Evolutionary conservation across 371 early-diverging fungal genomes (phyloP).

Genomic region (Actinomucor elegans): DNA sequence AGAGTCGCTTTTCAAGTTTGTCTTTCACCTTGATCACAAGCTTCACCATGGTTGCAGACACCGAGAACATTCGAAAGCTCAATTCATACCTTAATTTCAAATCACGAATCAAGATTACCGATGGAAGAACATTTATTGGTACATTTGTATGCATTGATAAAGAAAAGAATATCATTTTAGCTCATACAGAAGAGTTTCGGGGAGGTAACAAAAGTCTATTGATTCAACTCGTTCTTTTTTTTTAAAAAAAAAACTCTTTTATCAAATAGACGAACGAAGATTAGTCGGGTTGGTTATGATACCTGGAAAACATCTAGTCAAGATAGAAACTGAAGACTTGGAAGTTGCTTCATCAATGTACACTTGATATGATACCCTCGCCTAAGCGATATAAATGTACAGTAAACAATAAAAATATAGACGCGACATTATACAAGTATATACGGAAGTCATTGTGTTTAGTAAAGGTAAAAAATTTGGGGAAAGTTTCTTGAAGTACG

Average conservation of each 20-base stretch:
- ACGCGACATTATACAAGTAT: too few species aligned
- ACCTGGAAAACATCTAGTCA: slow-evolving; percentile 80
- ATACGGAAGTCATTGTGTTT: too few species aligned
- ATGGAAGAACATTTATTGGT: slow-evolving; percentile 79
- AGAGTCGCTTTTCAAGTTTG: too few species aligned
- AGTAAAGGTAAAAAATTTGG: too few species aligned
- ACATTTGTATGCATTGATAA: slow-evolving; percentile 82
- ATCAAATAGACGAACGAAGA: slow-evolving; percentile 56
- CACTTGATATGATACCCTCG: slow-evolving; percentile 8
- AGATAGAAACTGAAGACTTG: slow-evolving; percentile 69
- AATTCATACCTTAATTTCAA: slow-evolving; percentile 61
- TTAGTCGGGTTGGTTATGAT: slow-evolving; percentile 86
- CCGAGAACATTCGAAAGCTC: slow-evolving; percentile 49
- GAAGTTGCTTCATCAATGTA: slow-evolving; percentile 14
- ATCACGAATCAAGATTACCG: slow-evolving; percentile 66
- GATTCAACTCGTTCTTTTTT: not conserved
- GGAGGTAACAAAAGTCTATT: slow-evolving; percentile 39
- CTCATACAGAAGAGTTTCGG: slow-evolving; percentile 72
- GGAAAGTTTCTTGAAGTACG: too few species aligned
- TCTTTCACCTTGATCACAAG: too few species aligned
- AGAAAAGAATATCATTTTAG: slow-evolving; percentile 77
- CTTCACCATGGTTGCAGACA: slow-evolving; percentile 30
- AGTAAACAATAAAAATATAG: too few species aligned
- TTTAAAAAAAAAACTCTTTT: not conserved
- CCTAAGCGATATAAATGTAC: not conserved